These are phyloP conservation scores for Tetraselmis chui DNA, from an alignment of 139 green algal species.

Conservation along the genomic window DNA sequence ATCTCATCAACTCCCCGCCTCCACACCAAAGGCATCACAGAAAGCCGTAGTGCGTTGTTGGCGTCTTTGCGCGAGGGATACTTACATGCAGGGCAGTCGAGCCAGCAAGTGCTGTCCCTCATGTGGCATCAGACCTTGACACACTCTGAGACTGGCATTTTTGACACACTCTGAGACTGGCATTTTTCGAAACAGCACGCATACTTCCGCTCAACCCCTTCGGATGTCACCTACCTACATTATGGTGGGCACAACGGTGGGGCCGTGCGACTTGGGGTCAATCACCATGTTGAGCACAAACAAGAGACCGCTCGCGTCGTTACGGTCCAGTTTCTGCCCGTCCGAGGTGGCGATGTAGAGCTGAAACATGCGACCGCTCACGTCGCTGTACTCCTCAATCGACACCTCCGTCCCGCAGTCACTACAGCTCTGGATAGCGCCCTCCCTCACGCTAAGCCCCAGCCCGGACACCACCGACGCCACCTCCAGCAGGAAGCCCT, in stretches of 20 bases:
- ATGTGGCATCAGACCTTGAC: too few relatives aligned
- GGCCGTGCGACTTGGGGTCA: background rate
- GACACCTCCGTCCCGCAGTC: background rate
- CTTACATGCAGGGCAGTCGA: too few relatives aligned
- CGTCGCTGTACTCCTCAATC: background rate
- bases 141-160: too few relatives aligned
- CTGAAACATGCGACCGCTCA: background rate
- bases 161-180: too few relatives aligned
- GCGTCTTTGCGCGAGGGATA: too few relatives aligned
- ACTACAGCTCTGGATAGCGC: conserved; percentile 30
- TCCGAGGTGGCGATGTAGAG: background rate
- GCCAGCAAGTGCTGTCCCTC: too few relatives aligned
- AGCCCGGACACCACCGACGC: conserved; percentile 44
- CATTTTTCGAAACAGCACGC: too few relatives aligned
- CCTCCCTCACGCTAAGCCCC: conserved; percentile 37
- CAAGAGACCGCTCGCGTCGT: background rate
- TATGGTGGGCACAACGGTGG: background rate
- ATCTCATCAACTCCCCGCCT: too few relatives aligned
- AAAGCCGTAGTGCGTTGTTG: too few relatives aligned
- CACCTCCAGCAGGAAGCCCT: conserved; percentile 43
- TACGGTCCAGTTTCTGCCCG: background rate
- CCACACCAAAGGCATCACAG: too few relatives aligned
- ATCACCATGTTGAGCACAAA: background rate
- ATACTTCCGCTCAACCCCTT: too few relatives aligned
- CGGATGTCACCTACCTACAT: too few relatives aligned